Evolutionary conservation across 2,329 filamentous ascomycete species (phyloP).

Genomic region (Nemania sp.): DNA sequence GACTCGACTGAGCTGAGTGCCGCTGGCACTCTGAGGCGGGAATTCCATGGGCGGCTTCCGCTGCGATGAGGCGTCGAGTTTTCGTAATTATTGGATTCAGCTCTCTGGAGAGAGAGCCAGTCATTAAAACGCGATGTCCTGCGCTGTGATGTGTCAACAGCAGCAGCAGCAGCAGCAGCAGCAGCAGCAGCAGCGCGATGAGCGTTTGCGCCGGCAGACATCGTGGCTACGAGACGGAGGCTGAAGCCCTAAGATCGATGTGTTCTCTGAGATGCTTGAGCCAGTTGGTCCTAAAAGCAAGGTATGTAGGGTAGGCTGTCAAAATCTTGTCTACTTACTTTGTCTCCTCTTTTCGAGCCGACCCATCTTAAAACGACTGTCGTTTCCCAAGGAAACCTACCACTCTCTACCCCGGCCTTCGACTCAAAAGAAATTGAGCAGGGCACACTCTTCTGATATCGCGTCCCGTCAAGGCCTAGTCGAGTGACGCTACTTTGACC

Average conservation of each 20-base stretch:
- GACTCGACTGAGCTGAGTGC: not conserved
- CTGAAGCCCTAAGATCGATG: not conserved
- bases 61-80: not conserved
- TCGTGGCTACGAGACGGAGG: not conserved
- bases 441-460: too few relatives aligned
- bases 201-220: slow-evolving; percentile 2
- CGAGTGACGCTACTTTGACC: too few relatives aligned
- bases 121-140: not conserved
- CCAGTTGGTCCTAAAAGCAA: not conserved
- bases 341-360: not conserved
- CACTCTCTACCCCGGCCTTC: too few relatives aligned
- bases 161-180: slow-evolving; percentile 6
- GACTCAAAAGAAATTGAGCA: too few relatives aligned
- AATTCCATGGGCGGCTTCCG: slow-evolving; percentile 9
- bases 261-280: not conserved
- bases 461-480: too few relatives aligned
- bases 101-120: not conserved
- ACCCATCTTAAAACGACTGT: too few relatives aligned
- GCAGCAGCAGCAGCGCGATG: slow-evolving; percentile 1
- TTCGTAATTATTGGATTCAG: not conserved
- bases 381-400: too few relatives aligned
- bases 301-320: too few relatives aligned
- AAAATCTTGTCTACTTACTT: not conserved
- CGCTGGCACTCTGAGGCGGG: not conserved
- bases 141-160: not conserved